Evolutionary conservation across 805 yeast species (phyloP).

Genomic region (Maudiozyma pseudohumilis): DNA sequence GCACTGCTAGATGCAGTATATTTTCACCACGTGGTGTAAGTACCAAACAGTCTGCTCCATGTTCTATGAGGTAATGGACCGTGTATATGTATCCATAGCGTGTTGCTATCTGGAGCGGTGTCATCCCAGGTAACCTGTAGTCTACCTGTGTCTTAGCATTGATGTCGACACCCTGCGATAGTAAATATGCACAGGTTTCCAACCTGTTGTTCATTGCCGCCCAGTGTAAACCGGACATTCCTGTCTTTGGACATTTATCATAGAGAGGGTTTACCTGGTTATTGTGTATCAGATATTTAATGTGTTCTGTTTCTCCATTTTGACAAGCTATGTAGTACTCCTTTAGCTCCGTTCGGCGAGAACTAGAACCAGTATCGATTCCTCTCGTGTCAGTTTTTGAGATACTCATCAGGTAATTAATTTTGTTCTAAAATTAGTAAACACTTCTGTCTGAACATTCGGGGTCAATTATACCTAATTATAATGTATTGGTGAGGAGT

Average conservation of each 20-base stretch:
- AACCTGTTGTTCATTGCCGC: conserved; percentile 75
- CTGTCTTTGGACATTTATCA: conserved; percentile 22
- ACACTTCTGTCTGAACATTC: no score
- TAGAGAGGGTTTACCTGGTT: conserved; percentile 26
- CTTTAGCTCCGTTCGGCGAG: no score
- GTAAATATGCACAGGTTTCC: conserved; percentile 47
- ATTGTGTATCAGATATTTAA: conserved; percentile 40
- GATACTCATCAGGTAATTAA: no score
- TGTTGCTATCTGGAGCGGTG: conserved; percentile 89
- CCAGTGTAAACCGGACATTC: conserved; percentile 71
- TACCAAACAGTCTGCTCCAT: conserved; percentile 52
- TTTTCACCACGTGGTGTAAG: conserved; percentile 66
- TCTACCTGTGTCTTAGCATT: conserved; percentile 28
- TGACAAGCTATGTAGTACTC: conserved; percentile 33
- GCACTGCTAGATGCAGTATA: conserved; percentile 73
- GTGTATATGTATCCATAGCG: conserved; percentile 74
- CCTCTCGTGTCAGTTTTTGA: no score
- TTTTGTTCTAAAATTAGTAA: no score
- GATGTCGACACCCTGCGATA: conserved; percentile 53
- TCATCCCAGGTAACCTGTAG: conserved; percentile 14
- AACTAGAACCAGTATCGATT: no score
- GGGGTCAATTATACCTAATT: no score
- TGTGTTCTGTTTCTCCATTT: conserved; percentile 45
- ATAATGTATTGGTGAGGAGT: no score
- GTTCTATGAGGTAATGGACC: conserved; percentile 53